Percentiles rank a stretch among this genome's conserved stretches.
These are phyloP conservation scores for Myxozyma vanderwaltii DNA, from an alignment of 805 yeast genomes.

Conservation along the genomic window DNA sequence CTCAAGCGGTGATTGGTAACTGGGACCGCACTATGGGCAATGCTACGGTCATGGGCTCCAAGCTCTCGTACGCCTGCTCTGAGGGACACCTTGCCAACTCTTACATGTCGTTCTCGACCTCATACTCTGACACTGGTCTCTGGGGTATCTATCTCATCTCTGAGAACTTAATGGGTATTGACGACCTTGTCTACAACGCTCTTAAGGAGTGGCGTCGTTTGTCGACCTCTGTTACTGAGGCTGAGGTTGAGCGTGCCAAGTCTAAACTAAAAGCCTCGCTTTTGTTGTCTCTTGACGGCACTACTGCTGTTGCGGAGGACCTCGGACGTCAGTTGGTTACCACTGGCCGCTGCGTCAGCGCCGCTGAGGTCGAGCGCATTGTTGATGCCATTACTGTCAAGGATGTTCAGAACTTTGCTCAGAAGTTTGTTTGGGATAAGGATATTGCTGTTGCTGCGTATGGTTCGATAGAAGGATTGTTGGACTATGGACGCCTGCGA, in stretches of 20 bases:
- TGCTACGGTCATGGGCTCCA: slow-evolving; percentile 82
- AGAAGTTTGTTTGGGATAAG: slow-evolving; percentile 70
- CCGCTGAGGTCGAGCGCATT: slow-evolving; percentile 71
- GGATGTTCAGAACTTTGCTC: slow-evolving; percentile 88
- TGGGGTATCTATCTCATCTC: slow-evolving; percentile 96
- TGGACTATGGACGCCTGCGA: slow-evolving; percentile 65
- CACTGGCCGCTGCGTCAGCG: slow-evolving; percentile 76
- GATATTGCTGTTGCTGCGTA: slow-evolving; percentile 90
- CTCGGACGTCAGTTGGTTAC: slow-evolving; percentile 96
- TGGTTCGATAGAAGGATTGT: slow-evolving; percentile 75
- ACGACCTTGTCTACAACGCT: slow-evolving; percentile 70
- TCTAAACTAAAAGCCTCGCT: slow-evolving; percentile 92
- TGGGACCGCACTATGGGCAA: slow-evolving; percentile 94
- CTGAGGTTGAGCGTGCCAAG: slow-evolving; percentile 91
- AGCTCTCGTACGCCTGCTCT: slow-evolving; percentile 68
- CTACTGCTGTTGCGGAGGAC: slow-evolving; percentile 96
- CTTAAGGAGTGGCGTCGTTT: slow-evolving; percentile 87
- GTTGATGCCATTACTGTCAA: slow-evolving; percentile 76
- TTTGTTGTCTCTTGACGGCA: slow-evolving; percentile 85
- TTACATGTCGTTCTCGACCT: slow-evolving; percentile 94
- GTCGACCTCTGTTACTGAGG: slow-evolving; percentile 75
- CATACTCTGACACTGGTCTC: slow-evolving; percentile 94
- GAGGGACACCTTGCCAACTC: slow-evolving; percentile 79
- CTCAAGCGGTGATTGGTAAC: slow-evolving; percentile 94
- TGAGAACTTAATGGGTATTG: slow-evolving; percentile 69